Evolutionary conservation across 2,329 filamentous ascomycete genomes (phyloP), one percentile per base, ranked within the genome.

Genomic region (Uncinocarpus reesii): DNA sequence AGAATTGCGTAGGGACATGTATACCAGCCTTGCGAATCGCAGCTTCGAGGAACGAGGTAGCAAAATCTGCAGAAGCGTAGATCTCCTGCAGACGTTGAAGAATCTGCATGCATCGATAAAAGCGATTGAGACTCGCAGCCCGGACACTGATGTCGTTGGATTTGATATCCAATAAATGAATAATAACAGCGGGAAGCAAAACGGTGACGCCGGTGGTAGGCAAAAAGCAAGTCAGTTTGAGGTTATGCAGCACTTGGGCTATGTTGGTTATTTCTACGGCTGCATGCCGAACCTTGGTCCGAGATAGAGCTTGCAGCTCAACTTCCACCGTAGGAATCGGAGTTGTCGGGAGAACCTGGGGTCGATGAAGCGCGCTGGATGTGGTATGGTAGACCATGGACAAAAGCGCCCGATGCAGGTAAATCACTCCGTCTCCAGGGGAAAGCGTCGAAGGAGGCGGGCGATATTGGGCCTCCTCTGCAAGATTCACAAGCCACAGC

Each of bases 331-430:
- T 68, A 6, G 72, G 71, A 34, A 66, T 65, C 8, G 83, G 79
- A 10, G 80, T 79, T 0, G 83, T 83, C 0, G 88, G 87, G 34
- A 95, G 75, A 51, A 95, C 90, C 56, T 94, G 88, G 1, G 90
- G 90, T 24, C 90, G 81, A 64, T 95, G 89, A 15, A 96, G 74
- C 2, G 90, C 90, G 45, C 87, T 95, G 15, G 93, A 76, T 0
- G 89, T 93, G 1, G 90, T 93, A 64, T 88, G 85, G 66, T 93
- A 95, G 1, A 95, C 81, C 83, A 95, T 93, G 65, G 94, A 87
- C 29, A 96, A 71, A 16, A 95, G 73, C n/a, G 85, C 86, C 41
- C 86, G 79, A 62, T 95, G 87, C 2, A 95, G 68, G 53, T 77
- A 73, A 42, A 82, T 59, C 10, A 73, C 69, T 50, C 71, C 67